Evolutionary conservation across 1,284 basidiomycete species (phyloP), one percentile per base, ranked within the genome.

Genomic region (Heimioporus punctisporus): DNA sequence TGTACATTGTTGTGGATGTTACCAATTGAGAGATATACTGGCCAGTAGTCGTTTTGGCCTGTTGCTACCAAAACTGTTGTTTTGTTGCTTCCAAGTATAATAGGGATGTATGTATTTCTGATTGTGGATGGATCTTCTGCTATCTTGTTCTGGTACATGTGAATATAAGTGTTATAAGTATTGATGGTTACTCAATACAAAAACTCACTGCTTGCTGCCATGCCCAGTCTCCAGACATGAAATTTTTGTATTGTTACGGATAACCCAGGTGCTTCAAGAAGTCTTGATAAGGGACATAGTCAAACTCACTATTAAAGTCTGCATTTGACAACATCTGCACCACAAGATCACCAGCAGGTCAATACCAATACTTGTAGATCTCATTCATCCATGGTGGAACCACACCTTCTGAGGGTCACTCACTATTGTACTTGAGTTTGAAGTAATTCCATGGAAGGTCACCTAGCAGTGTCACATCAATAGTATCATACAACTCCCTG

Each of bases 61-160:
- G 57, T 59, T 6, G 26, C 25, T 0, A 59, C 48, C 23, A 50
- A 50, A 0, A 56, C 39, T 0, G 48, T 59, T 3, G 40, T 59
- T 23, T 60, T 59, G 39, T 59, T 37, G 9, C 48, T 51, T 11
- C 47, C 52, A 2, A 59, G 28, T 4, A 59, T 34, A 2, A 59
- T 17, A 0, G 24, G 57, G 2, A 59, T 27, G 5, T 59, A 56
- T 5, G 49, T 41, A 6, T 25, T 26, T 1, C 46, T 30, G 23
- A 37, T 27, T 1, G 7, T 51, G 2, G 1, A 4, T 2, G 3
- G 39, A 25, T 56, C 31, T 19, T 49, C 12, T 23, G 49, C 45
- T 25, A 55, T 54, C 15, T 24, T 34, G 19, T 34, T 19, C 31
- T 17, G 11, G 14, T 12, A 34, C 31, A 34, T 15, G 31, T 34